Evolutionary conservation across 331 rosid species (phyloP), one percentile per base, ranked within the genome.

Genomic region (Spiraea crenata): DNA sequence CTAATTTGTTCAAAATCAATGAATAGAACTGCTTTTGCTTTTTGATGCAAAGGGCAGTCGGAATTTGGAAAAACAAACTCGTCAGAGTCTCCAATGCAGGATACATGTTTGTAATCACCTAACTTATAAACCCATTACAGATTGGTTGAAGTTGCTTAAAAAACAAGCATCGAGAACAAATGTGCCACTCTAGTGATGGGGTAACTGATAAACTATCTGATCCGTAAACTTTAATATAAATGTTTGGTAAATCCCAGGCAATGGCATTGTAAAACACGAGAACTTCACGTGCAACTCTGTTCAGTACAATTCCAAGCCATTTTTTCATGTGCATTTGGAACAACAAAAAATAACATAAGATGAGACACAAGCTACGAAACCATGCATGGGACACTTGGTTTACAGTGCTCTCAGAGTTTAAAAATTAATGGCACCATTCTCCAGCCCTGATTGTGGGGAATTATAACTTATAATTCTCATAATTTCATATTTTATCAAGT

Each of bases 261-360:
- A 87, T 75, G 87, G 65, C 85, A 69, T 80, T 89, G 95, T 74
- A 89, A 87, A 91, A 80, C 92, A 87, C 96, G 77, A 91, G 89
- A 87, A 66, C 79, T 86, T 87, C 97, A 88, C 95, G 95, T 88
- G 97, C 88, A 83, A 83, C 74, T 75, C 88, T 88, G 86, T 81
- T 79, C 70, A 70, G 82, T 61, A 85, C 78, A 76, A 76, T 25
- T 25, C 87, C 79, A 77, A 66, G 73, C 79, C 72, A 69, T 52
- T 73, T 68, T 67, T 68, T 66, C n/a, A 51, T 65, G 75, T 12
- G 9, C 17, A 48, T 69, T 34, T 50, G 38, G 67, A 62, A 69
- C 61, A 74, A 79, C 76, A 69, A 65, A 25, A 25, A 1, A 25
- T 25, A 25, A 40, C 71, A 38, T 73, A 65, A 70, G 48, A 81